Evolutionary conservation across 2,329 filamentous ascomycete species (phyloP).

Genomic region (Fusarium cicatricum): DNA sequence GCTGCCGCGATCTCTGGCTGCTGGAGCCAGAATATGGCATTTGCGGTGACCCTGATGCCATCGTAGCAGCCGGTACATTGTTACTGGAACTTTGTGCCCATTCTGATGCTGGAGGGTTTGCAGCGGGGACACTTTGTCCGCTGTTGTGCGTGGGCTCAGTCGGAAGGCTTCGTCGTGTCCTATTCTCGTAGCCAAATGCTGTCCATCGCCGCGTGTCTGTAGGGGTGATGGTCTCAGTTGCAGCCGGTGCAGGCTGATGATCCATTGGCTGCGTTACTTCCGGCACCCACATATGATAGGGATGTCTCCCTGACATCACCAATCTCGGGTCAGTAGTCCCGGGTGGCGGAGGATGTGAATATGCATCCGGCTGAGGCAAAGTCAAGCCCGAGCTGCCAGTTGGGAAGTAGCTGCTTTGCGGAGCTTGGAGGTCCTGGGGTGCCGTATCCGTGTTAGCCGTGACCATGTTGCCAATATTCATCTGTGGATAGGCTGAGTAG

Average conservation of each 20-base stretch:
- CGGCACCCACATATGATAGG: constrained; percentile 16
- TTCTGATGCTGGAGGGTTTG: constrained; percentile 25
- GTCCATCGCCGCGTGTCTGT: constrained; percentile 26
- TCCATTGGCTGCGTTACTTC: constrained; percentile 22
- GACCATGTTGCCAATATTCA: constrained; percentile 43
- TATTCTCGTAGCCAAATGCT: constrained; percentile 4
- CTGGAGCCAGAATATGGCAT: constrained; percentile 13
- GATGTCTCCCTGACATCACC: constrained; percentile 28
- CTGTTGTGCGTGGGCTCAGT: constrained; percentile 17
- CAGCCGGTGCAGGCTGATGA: constrained; percentile 14
- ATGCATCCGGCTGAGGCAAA: constrained; percentile 38
- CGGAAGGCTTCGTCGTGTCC: constrained; percentile 28
- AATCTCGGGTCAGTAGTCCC: constrained; percentile 9
- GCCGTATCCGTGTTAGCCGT: constrained; percentile 33
- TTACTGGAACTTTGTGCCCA: constrained; percentile 18
- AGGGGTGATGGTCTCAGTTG: constrained; percentile 19
- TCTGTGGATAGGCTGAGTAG: constrained; percentile 41
- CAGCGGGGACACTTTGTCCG: constrained; percentile 2
- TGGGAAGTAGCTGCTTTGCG: constrained; percentile 42
- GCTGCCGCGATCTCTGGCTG: constrained; percentile 7
- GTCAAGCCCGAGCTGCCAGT: constrained; percentile 38
- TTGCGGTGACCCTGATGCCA: constrained; percentile 27
- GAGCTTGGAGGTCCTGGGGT: constrained; percentile 25
- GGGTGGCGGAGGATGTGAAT: constrained; percentile 24
- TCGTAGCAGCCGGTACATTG: constrained; percentile 2